These are phyloP conservation scores for Trichoderma arundinaceum DNA, from an alignment of 2,329 filamentous ascomycete genomes.

Conservation along the genomic window DNA sequence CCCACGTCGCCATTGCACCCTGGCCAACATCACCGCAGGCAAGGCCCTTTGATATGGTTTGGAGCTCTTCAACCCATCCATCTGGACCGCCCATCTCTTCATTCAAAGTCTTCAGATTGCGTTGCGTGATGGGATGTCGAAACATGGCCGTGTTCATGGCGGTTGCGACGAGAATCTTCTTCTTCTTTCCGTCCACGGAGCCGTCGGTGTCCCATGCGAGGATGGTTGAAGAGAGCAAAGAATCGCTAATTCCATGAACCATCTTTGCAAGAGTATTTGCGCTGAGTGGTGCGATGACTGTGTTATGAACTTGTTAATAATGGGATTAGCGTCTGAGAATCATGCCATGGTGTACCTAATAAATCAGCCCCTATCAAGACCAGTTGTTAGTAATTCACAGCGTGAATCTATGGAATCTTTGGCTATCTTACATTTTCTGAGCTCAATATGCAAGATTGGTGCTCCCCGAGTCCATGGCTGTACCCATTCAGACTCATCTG, in stretches of 20 bases:
- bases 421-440: conserved; percentile 61
- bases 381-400: background rate
- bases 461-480: conserved; percentile 77
- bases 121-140: conserved; percentile 78
- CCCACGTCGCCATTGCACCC: conserved; percentile 85
- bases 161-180: conserved; percentile 75
- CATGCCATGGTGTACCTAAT: conserved; percentile 33
- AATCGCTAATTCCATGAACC: conserved; percentile 76
- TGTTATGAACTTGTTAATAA: background rate
- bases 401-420: accelerated
- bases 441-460: conserved; percentile 88
- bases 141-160: conserved; percentile 95
- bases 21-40: conserved; percentile 85
- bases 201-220: conserved; percentile 87
- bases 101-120: conserved; percentile 71
- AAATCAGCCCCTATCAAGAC: conserved; percentile 65
- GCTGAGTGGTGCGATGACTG: conserved; percentile 79
- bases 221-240: conserved; percentile 74
- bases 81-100: conserved; percentile 71
- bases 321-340: background rate
- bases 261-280: conserved; percentile 90
- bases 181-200: conserved; percentile 60
- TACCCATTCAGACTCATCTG: conserved; percentile 85
- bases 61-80: conserved; percentile 68
- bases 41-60: conserved; percentile 75